phyloP scores from a whole-genome alignment of 169 alveolate species.

The Amoebophrya sp. region DNA sequence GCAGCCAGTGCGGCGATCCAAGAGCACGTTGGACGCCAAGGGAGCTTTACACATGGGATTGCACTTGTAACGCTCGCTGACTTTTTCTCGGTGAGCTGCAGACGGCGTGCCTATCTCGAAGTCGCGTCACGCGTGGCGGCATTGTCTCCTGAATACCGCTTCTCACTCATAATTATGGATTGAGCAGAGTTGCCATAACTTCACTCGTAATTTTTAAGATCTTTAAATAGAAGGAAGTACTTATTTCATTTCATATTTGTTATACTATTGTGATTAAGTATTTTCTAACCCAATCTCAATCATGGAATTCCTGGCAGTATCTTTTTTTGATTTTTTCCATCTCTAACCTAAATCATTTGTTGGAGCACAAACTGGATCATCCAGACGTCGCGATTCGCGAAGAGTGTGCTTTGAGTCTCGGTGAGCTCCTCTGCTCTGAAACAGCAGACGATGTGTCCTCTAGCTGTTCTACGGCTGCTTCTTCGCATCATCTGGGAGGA shows the following conservation, averaged over 20 bases:
- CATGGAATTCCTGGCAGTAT: too few relatives aligned
- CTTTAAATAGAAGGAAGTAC: too few relatives aligned
- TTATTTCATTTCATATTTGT: too few relatives aligned
- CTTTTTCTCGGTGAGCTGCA: neutral
- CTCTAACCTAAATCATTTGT: neutral
- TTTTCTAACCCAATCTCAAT: too few relatives aligned
- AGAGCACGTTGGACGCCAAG: slow-evolving; percentile 3
- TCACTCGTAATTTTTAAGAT: too few relatives aligned
- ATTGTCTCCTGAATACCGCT: neutral
- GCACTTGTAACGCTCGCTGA: neutral
- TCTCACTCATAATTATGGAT: too few relatives aligned
- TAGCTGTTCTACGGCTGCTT: neutral
- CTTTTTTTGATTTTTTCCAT: too few relatives aligned
- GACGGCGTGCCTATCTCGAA: neutral
- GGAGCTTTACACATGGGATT: neutral
- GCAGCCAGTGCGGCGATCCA: neutral
- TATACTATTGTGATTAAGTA: too few relatives aligned
- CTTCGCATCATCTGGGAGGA: neutral
- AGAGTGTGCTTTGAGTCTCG: neutral
- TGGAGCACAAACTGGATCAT: neutral
- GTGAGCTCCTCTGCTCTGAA: neutral
- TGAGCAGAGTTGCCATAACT: too few relatives aligned
- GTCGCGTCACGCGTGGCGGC: neutral
- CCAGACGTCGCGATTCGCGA: neutral
- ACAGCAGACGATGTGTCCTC: neutral